phyloP scores from a whole-genome alignment of 2,329 filamentous ascomycete genomes.

The Fusarium verrucosum region DNA sequence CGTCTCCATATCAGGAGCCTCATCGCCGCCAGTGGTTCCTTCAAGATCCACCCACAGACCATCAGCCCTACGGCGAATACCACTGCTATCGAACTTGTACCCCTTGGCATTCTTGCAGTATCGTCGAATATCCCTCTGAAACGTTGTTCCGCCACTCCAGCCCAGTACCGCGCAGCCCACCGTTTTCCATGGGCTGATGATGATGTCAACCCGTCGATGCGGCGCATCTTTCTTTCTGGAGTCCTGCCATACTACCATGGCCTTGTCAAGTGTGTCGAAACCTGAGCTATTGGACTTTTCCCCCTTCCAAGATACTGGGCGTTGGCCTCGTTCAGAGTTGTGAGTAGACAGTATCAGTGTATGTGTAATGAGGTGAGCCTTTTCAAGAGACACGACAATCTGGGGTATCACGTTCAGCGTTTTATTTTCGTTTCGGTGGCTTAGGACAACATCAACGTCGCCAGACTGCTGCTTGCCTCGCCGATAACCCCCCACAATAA shows the following conservation, averaged over 20 bases:
- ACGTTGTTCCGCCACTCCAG: conserved; percentile 90
- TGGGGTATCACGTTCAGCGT: conserved; percentile 77
- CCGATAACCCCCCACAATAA: conserved; percentile 82
- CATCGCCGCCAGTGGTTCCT: conserved; percentile 54
- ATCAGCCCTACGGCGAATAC: conserved; percentile 73
- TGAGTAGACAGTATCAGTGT: conserved; percentile 76
- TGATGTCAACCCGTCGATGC: conserved; percentile 91
- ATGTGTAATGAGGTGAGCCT: conserved; percentile 78
- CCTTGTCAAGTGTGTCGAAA: conserved; percentile 92
- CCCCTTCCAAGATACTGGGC: conserved; percentile 63
- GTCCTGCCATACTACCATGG: conserved; percentile 87
- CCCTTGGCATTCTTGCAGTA: conserved; percentile 77
- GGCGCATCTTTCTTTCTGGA: conserved; percentile 45
- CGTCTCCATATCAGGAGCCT: conserved; percentile 71
- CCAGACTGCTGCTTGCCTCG: conserved; percentile 77
- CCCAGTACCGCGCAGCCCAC: conserved; percentile 87
- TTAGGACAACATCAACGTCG: conserved; percentile 88
- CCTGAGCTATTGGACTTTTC: conserved; percentile 59
- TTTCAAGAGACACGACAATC: conserved; percentile 77
- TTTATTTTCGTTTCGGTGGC: conserved; percentile 74
- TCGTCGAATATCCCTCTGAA: conserved; percentile 83
- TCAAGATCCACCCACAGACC: conserved; percentile 78
- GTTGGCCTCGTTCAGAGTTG: conserved; percentile 77
- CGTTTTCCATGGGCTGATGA: conserved; percentile 87
- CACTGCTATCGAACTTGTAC: conserved; percentile 93